Base-by-base conservation (phyloP, 306 rosid genomes). In the Vicia sativa region DNA sequence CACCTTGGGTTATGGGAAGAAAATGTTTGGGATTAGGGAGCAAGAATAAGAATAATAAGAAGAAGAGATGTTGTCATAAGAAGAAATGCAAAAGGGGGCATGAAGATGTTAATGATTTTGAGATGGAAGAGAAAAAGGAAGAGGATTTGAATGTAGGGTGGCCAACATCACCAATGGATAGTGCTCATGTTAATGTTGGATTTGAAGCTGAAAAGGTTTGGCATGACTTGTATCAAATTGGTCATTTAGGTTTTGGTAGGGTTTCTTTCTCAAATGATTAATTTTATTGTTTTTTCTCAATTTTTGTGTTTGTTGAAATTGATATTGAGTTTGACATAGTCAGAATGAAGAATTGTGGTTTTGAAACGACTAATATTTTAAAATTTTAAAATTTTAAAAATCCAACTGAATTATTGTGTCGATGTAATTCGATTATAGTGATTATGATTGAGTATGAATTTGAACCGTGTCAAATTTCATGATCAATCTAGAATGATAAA, bases 231-330 rank as follows among this genome's bases (percentile, higher is more conserved):
- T 80, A 80, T 42, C 89, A 93, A 67, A 68, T 88, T 70, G 89
- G 87, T 21, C 98, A 93, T 76, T 82, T 93, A 79, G 97, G 82
- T 42, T 91, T 89, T 80, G 97, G 97, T 50, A 91, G 90, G 61
- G 83, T 87, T 76, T 89, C 95, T 29, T 73, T 35, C 41, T 65
- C 66, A 16, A 50, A 41, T 18, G 62, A 69, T 62, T 64, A 55
- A 38, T 58, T 60, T 57, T 1, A 4, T 7, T 55, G 0, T 11
- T 26, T 55, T 55, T 2, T 1, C 14, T 56, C 11, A 23, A 23
- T 31, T 31, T 31, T 31, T 31, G 0, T 11, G 15, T 4, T 2
- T 43, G 16, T 43, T 43, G 6, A 12, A n/a, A 43, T 43, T 12
- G 15, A 42, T n/a, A 42, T 4, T 42, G 46, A 42, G 46, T 11